A percentile compares a stretch with the other conserved stretches of the same genome.
Evolutionary conservation across 305 asterid species (phyloP).

Genomic region (Ilex paraguariensis): DNA sequence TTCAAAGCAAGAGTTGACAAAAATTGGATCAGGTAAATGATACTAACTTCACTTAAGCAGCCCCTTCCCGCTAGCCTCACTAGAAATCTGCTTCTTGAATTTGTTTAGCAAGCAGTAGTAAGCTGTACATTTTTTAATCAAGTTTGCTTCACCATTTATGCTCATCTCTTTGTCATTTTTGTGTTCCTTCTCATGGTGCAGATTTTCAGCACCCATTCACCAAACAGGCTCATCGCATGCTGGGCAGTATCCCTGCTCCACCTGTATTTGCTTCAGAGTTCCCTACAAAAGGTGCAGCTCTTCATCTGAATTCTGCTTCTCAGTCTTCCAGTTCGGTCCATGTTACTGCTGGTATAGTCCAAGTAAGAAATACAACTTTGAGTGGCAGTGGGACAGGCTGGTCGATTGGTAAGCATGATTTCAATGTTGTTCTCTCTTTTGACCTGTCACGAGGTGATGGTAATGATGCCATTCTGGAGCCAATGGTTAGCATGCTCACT

Average conservation of each 20-base stretch:
- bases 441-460: conserved; percentile 45
- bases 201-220: conserved; percentile 52
- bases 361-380: conserved; percentile 38
- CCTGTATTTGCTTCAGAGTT: conserved; percentile 84
- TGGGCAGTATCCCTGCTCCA: conserved; percentile 77
- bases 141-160: background rate
- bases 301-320: conserved; percentile 36
- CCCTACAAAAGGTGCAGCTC: conserved; percentile 50
- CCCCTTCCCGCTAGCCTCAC: too few relatives aligned
- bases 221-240: conserved; percentile 66
- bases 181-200: conserved; percentile 25
- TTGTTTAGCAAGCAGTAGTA: too few relatives aligned
- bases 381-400: conserved; percentile 25
- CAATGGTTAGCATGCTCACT: conserved; percentile 39
- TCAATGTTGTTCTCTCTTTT: conserved; percentile 63
- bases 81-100: too few relatives aligned
- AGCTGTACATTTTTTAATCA: background rate
- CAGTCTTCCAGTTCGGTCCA: conserved; percentile 55
- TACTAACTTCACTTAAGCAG: too few relatives aligned
- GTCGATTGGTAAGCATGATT: conserved; percentile 38
- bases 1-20: conserved; percentile 28
- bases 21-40: conserved; percentile 45
- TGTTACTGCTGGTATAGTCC: conserved; percentile 76
- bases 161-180: background rate
- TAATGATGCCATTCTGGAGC: conserved; percentile 44